Conservation (phyloP, 192 early-diverging fungal species). For the Dissophora globulifera region DNA sequence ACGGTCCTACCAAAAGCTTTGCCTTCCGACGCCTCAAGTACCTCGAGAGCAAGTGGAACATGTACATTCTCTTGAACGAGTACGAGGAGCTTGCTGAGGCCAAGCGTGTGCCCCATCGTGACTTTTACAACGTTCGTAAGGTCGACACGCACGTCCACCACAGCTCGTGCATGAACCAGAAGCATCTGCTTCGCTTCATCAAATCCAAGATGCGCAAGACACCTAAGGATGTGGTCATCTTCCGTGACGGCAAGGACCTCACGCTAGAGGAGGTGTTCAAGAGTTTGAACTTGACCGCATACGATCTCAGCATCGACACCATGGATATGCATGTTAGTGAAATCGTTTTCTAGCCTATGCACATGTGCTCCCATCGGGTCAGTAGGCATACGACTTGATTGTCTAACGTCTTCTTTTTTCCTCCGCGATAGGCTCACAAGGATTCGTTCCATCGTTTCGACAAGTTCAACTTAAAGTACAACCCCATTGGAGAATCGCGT, state of each 20-base stretch:
- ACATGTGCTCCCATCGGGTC: too few relatives aligned
- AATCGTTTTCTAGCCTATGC: too few relatives aligned
- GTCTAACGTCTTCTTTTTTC: too few relatives aligned
- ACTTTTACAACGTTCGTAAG: slow-evolving; percentile 99
- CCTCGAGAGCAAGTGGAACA: slow-evolving; percentile 94
- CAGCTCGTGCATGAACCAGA: slow-evolving; percentile 97
- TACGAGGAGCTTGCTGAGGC: slow-evolving; percentile 95
- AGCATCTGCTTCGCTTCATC: slow-evolving; percentile 96
- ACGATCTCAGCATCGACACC: slow-evolving; percentile 95
- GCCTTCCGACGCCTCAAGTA: slow-evolving; percentile 91
- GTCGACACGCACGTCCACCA: slow-evolving; percentile 98
- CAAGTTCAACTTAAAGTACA: slow-evolving; percentile 99
- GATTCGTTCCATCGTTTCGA: slow-evolving; percentile 97
- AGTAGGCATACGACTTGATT: too few relatives aligned
- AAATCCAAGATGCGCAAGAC: slow-evolving; percentile 90
- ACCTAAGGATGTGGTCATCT: slow-evolving; percentile 86
- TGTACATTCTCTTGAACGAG: slow-evolving; percentile 94
- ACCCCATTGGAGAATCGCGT: slow-evolving; percentile 95
- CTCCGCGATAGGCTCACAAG: slow-evolving; percentile 89
- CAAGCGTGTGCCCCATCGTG: slow-evolving; percentile 96
- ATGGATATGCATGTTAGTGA: slow-evolving; percentile 94
- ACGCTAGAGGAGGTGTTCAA: slow-evolving; percentile 89
- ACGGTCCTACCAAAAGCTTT: slow-evolving; percentile 95
- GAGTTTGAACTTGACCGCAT: slow-evolving; percentile 91
- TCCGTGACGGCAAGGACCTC: slow-evolving; percentile 86